Conservation (phyloP, 495 filamentous ascomycete species). For the Xylaria cubensis region DNA sequence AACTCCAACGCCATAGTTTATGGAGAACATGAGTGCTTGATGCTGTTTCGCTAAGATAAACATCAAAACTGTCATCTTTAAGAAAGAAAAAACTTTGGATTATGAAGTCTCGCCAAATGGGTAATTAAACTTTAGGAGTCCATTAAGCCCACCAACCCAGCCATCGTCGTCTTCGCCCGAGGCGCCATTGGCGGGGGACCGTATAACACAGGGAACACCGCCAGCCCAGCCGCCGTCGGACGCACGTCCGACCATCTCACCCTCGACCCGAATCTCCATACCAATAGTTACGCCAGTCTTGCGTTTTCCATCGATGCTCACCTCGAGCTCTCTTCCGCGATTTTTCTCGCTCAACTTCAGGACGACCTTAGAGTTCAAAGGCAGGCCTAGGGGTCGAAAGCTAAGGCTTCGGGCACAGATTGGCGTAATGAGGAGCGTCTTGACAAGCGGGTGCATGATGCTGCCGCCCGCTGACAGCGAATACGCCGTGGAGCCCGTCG, state of each 20-base stretch:
- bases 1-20: neutral
- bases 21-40: neutral
- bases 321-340: slow-evolving; percentile 80
- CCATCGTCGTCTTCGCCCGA: slow-evolving; percentile 75
- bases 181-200: slow-evolving; percentile 48
- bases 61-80: neutral
- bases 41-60: neutral
- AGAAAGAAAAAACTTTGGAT: neutral
- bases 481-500: slow-evolving; percentile 95
- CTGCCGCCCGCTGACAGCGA: slow-evolving; percentile 89
- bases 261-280: slow-evolving; percentile 88
- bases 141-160: slow-evolving; percentile 96
- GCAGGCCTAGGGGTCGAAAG: slow-evolving; percentile 90
- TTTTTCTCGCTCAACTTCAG: slow-evolving; percentile 83
- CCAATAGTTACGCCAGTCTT: slow-evolving; percentile 74
- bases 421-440: slow-evolving; percentile 85
- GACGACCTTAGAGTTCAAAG: slow-evolving; percentile 82
- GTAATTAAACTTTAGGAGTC: slow-evolving; percentile 95
- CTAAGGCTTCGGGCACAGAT: slow-evolving; percentile 92
- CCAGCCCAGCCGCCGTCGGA: slow-evolving; percentile 61
- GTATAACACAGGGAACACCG: slow-evolving; percentile 74
- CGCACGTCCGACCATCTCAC: slow-evolving; percentile 71
- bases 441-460: slow-evolving; percentile 92
- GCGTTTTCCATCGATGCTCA: slow-evolving; percentile 86
- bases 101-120: slow-evolving; percentile 76